phyloP scores from a whole-genome alignment of 345 rosid genomes.

The Xanthoceras sorbifolium region DNA sequence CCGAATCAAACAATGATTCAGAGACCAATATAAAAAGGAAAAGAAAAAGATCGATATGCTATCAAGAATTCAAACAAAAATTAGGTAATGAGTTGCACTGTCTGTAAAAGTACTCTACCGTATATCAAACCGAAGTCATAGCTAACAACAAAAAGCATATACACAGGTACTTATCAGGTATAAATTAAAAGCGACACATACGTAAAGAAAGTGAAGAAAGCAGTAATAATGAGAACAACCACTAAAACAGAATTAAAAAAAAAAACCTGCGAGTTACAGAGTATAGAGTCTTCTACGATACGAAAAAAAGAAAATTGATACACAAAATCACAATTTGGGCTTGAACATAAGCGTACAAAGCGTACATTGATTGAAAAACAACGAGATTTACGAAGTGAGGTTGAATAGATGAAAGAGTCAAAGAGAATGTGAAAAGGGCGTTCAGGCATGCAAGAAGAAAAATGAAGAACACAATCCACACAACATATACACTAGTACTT shows the following conservation, averaged over 20 bases:
- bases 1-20: background rate
- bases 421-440: background rate
- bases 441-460: background rate
- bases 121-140: background rate
- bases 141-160: background rate
- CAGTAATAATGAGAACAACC: background rate
- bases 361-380: background rate
- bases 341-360: background rate
- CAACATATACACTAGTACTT: too few relatives aligned
- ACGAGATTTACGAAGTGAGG: background rate
- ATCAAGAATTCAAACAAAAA: background rate
- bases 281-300: background rate
- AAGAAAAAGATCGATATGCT: background rate
- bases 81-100: background rate
- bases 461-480: background rate
- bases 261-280: background rate
- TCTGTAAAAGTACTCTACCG: background rate
- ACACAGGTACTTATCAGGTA: background rate
- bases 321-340: too few relatives aligned
- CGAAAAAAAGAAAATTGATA: background rate
- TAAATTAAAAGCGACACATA: background rate
- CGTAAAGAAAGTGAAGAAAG: background rate
- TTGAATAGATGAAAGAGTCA: background rate
- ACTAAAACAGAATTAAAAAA: too few relatives aligned
- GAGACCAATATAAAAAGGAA: background rate